Conservation (phyloP, 768 basidiomycete genomes). For the Suillus ampliporus region DNA sequence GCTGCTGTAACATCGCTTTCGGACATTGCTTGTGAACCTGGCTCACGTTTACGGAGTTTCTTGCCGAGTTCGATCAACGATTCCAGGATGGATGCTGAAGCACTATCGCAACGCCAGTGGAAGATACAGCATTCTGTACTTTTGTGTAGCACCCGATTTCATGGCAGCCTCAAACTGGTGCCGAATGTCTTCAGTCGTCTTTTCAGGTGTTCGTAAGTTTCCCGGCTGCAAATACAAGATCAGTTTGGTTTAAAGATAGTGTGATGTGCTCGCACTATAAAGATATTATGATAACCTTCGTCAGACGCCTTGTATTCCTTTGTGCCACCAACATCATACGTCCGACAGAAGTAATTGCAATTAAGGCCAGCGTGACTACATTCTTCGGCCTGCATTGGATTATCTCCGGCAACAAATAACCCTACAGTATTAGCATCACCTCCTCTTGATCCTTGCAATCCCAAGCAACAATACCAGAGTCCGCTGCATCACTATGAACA, state of each 20-base stretch:
- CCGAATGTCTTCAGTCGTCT: constrained; percentile 21
- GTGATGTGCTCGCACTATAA: constrained; percentile 23
- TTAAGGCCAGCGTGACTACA: constrained; percentile 47
- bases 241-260: background rate
- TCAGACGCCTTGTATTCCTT: constrained; percentile 38
- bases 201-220: constrained; percentile 13
- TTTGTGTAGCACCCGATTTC: background rate
- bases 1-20: background rate
- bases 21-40: background rate
- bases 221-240: constrained; percentile 7
- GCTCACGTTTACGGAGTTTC: constrained; percentile 2
- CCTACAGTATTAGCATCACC: constrained; percentile 25
- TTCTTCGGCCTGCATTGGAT: constrained; percentile 46
- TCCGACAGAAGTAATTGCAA: constrained; percentile 47
- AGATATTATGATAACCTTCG: constrained; percentile 42
- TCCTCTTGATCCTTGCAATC: constrained; percentile 31
- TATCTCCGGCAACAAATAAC: constrained; percentile 43
- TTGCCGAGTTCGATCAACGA: constrained; percentile 13
- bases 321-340: constrained; percentile 45
- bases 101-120: constrained; percentile 6
- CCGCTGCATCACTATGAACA: constrained; percentile 4
- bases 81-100: constrained; percentile 3
- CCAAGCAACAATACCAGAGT: constrained; percentile 30
- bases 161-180: constrained; percentile 9
- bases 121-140: background rate